Base-by-base conservation (phyloP, 2,329 filamentous ascomycete species). In the Colletotrichum cereale region DNA sequence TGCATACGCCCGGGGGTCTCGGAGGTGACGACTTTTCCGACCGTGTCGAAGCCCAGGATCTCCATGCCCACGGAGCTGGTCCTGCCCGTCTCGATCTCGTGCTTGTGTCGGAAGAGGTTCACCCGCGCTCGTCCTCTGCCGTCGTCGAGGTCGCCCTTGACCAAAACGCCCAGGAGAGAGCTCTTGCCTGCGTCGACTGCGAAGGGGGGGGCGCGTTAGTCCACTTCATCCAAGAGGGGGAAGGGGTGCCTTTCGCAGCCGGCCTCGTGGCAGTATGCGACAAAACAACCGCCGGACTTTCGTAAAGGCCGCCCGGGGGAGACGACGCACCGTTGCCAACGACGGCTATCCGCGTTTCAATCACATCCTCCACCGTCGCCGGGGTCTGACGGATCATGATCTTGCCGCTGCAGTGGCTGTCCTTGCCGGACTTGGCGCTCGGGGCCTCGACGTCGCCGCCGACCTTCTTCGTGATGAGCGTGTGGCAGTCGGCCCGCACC, bases 1-100 rank as follows among this genome's bases (percentile, higher is more conserved):
- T 24, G 80, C 83, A 92, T 94, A 80, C 96, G 90, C 1, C 95
- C 96, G 2, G 95, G 93, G 0, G 92, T 92, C 70, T 92, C 92
- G 48, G 93, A 96, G 21, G 91, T 89, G 21, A 98, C 89, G 36
- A 97, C 92, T 34, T 95, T 90, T 36, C 96, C 96, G 66, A 89
- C 88, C 62, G 92, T 94, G 81, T 98, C 95, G 76, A 98, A 99
- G 2, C 96, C 96, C 92, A 98, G 95, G 73, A 98, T 98, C 81
- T 99, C 96, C 95, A 98, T 97, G 52, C 96, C 96, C 0, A 99
- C 96, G 0, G 95, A 98, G 79, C 94, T 97, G 12, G 96, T 99
- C 75, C 96, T 89, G 1, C 96, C 96, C 57, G 93, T 96, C 82
- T 99, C 96, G 50, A 98, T 93, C 83, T 99, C 96, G 78, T 99